These are phyloP conservation scores for Thermomucor indicae-seudaticae DNA, from an alignment of 371 early-diverging fungal species.

Conservation along the genomic window DNA sequence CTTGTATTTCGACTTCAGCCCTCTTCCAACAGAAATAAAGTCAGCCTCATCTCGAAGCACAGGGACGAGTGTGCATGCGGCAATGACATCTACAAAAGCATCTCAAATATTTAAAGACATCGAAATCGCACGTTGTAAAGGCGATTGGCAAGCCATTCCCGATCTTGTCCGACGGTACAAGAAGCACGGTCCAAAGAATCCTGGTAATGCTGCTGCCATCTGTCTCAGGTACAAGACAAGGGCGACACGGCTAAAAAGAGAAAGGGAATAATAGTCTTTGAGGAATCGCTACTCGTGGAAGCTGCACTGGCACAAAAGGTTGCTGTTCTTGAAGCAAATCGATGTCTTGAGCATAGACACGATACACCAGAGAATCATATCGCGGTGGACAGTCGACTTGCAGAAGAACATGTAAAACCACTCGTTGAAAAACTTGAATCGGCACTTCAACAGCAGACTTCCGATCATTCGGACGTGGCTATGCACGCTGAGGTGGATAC, in stretches of 20 bases:
- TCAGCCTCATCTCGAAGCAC: no score
- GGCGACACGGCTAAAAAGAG: not conserved
- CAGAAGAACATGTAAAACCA: no score
- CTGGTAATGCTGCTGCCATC: slow-evolving; percentile 47
- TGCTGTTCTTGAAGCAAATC: not conserved
- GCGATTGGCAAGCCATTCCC: slow-evolving; percentile 48
- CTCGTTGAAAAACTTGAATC: no score
- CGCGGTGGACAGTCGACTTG: no score
- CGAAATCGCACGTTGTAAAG: slow-evolving; percentile 54
- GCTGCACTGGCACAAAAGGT: not conserved
- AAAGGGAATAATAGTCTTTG: not conserved
- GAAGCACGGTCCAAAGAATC: slow-evolving; percentile 59
- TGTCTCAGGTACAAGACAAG: not conserved
- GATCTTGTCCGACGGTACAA: slow-evolving; percentile 59
- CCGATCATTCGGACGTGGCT: no score
- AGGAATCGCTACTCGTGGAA: slow-evolving; percentile 1
- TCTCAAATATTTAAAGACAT: slow-evolving; percentile 32
- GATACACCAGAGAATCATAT: no score
- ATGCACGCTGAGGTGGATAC: no score
- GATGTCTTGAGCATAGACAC: not conserved
- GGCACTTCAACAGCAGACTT: no score
- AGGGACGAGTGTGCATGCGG: no score
- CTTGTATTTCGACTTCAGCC: no score
- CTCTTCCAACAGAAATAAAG: no score
- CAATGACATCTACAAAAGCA: slow-evolving; percentile 14